These are phyloP conservation scores for Teunomyces funiuensis DNA, from an alignment of 805 yeast species.

Conservation along the genomic window DNA sequence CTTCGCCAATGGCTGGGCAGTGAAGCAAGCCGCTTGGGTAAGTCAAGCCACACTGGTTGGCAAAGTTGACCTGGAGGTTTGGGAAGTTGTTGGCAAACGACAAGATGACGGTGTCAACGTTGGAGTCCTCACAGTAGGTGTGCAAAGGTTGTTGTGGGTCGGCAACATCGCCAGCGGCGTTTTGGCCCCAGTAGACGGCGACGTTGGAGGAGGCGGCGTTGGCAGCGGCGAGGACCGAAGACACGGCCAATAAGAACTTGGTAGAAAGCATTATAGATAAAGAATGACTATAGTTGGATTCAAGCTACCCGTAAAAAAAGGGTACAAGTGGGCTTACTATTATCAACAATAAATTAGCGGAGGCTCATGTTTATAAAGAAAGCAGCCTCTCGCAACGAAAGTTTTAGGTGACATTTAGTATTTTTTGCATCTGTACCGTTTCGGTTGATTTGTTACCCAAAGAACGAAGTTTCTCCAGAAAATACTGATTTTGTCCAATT, in stretches of 20 bases:
- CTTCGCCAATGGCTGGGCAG: constrained; percentile 43
- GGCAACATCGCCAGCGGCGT: constrained; percentile 44
- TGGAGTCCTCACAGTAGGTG: constrained; percentile 62
- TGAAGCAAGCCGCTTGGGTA: constrained; percentile 13
- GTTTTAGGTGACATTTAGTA: too few species aligned
- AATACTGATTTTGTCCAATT: too few species aligned
- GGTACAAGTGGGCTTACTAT: too few species aligned
- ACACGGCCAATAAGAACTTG: constrained; percentile 3
- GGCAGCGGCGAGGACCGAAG: constrained; percentile 6
- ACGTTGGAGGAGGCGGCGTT: constrained; percentile 40
- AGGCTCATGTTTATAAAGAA: too few species aligned
- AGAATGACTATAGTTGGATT: constrained; percentile 3
- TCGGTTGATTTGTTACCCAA: too few species aligned
- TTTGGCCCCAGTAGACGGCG: constrained; percentile 90
- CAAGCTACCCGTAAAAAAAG: constrained; percentile 1
- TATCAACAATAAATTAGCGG: too few species aligned
- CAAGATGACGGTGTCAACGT: constrained; percentile 69
- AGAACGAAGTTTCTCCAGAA: too few species aligned
- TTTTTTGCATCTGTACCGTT: too few species aligned
- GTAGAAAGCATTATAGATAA: constrained; percentile 2
- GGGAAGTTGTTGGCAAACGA: constrained; percentile 73
- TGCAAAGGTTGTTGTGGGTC: constrained; percentile 35
- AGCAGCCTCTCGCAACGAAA: too few species aligned
- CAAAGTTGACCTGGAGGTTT: constrained; percentile 7
- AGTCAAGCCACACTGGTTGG: constrained; percentile 9